phyloP scores from a whole-genome alignment of 768 basidiomycete species.

The Lenzites betulinus region DNA sequence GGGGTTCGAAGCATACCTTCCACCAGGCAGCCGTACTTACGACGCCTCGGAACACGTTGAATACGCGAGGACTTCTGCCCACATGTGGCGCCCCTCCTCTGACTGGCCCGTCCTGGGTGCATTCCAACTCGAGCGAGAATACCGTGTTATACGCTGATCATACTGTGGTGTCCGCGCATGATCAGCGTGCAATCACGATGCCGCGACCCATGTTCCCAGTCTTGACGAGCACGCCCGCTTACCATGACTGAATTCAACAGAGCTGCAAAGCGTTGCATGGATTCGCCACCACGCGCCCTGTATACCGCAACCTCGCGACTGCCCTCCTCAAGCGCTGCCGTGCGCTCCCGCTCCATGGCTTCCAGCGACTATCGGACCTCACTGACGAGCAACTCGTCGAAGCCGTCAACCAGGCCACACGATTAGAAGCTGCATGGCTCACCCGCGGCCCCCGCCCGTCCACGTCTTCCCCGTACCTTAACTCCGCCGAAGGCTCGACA shows the following conservation, averaged over 20 bases:
- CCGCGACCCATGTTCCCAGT: too few relatives aligned
- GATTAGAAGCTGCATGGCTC: constrained; percentile 64
- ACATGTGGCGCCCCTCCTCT: too few relatives aligned
- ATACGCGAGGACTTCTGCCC: too few relatives aligned
- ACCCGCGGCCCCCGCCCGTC: constrained; percentile 57
- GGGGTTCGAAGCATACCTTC: too few relatives aligned
- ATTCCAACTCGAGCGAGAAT: too few relatives aligned
- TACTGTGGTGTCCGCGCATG: too few relatives aligned
- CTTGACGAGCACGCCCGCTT: neutral
- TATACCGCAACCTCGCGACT: constrained; percentile 66
- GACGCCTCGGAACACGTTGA: too few relatives aligned
- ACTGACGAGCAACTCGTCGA: constrained; percentile 60
- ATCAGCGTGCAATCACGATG: too few relatives aligned
- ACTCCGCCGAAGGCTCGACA: constrained; percentile 19
- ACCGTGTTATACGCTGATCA: too few relatives aligned
- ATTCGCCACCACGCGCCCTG: constrained; percentile 64
- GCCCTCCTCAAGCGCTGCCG: constrained; percentile 66
- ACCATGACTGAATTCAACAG: neutral
- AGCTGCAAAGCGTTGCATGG: constrained; percentile 63
- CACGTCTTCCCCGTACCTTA: constrained; percentile 31
- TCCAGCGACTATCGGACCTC: constrained; percentile 68
- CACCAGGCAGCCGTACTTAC: too few relatives aligned
- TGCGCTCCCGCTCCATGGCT: constrained; percentile 67
- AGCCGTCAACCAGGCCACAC: constrained; percentile 63
- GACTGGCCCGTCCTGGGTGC: too few relatives aligned